These are phyloP conservation scores for Candida namnaoensis DNA, from an alignment of 805 yeast genomes.

Conservation along the genomic window DNA sequence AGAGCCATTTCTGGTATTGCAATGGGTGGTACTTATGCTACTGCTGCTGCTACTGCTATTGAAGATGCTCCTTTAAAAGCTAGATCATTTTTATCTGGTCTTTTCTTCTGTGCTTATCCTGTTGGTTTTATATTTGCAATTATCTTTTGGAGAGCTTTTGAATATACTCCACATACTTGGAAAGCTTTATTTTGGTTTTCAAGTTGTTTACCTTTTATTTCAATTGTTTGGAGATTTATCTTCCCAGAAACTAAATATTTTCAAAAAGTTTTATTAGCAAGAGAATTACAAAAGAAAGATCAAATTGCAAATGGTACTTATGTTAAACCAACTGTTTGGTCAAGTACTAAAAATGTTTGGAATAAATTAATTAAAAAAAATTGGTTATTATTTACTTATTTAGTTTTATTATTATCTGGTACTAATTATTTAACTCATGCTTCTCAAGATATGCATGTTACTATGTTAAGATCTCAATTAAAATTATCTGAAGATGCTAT, in stretches of 20 bases:
- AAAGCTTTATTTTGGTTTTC: conserved; percentile 67
- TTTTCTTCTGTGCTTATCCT: conserved; percentile 50
- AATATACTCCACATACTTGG: conserved; percentile 47
- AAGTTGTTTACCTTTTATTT: conserved; percentile 51
- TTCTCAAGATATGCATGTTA: conserved; percentile 66
- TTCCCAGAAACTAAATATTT: conserved; percentile 56
- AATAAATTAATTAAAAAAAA: conserved; percentile 33
- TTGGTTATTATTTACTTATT: conserved; percentile 54
- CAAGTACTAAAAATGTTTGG: conserved; percentile 2
- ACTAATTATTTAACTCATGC: conserved; percentile 69
- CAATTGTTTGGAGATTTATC: conserved; percentile 46
- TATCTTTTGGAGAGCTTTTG: conserved; percentile 54
- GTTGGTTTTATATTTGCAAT: conserved; percentile 60
- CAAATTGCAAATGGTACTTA: conserved; percentile 18
- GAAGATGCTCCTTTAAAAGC: conserved; percentile 58
- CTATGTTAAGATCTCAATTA: conserved; percentile 48
- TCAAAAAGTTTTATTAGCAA: conserved; percentile 21
- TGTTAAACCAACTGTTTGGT: conserved; percentile 15
- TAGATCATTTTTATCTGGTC: conserved; percentile 55
- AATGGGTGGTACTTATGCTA: conserved; percentile 42
- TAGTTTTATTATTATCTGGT: conserved; percentile 56
- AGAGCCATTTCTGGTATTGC: conserved; percentile 55
- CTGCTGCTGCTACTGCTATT: conserved; percentile 35
- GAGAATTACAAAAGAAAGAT: conserved; percentile 16
- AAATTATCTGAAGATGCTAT: conserved; percentile 34